phyloP scores from a whole-genome alignment of 768 basidiomycete genomes.

The Melanogaster broomeanus region DNA sequence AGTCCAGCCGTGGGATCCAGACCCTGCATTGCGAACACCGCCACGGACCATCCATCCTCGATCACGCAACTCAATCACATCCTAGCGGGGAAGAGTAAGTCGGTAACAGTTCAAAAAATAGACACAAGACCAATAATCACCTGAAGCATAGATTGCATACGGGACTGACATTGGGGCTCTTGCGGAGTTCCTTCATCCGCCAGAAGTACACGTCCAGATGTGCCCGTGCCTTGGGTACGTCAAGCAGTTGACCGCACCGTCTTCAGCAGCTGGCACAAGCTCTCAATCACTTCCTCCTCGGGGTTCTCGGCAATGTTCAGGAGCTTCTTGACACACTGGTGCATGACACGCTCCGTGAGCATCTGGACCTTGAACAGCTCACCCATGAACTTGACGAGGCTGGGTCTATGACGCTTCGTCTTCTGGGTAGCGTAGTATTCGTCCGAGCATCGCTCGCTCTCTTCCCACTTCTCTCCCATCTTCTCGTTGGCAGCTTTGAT shows the following conservation, averaged over 20 bases:
- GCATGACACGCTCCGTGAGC: conserved; percentile 98
- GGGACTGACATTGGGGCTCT: conserved; percentile 71
- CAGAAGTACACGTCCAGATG: conserved; percentile 94
- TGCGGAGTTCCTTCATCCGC: conserved; percentile 82
- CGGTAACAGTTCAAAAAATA: background rate
- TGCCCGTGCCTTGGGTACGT: conserved; percentile 76
- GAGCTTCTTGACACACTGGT: conserved; percentile 96
- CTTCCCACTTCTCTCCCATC: conserved; percentile 53
- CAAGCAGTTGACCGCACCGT: conserved; percentile 86
- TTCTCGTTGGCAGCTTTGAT: conserved; percentile 67
- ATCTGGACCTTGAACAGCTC: conserved; percentile 99
- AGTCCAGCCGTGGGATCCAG: conserved; percentile 87
- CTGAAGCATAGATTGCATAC: conserved; percentile 96
- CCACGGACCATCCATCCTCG: conserved; percentile 84
- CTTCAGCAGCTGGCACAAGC: conserved; percentile 86
- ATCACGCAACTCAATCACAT: conserved; percentile 85
- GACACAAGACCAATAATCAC: conserved; percentile 44
- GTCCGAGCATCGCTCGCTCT: conserved; percentile 82
- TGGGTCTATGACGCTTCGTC: conserved; percentile 95
- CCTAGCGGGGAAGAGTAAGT: conserved; percentile 46
- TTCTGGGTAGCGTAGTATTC: conserved; percentile 97
- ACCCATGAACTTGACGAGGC: conserved; percentile 97
- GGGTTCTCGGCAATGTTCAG: conserved; percentile 92
- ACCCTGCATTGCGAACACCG: conserved; percentile 62
- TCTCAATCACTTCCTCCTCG: conserved; percentile 98